Percentiles rank a stretch among this genome's conserved stretches.
These are phyloP conservation scores for Lactuca sativa DNA, from an alignment of 129 eudicot genomes.

Conservation along the genomic window DNA sequence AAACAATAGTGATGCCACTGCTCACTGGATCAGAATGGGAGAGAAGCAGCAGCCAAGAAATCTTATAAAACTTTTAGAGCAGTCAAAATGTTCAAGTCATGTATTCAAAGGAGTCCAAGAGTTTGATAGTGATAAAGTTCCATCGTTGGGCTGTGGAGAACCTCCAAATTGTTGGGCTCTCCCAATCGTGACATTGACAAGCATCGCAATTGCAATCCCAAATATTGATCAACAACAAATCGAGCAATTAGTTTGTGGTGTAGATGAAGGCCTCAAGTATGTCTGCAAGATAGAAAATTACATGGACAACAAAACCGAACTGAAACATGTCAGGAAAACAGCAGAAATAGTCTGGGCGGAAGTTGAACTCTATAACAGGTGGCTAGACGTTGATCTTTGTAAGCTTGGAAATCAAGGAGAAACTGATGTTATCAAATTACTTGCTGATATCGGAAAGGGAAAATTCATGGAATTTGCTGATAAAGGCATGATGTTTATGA, in stretches of 20 bases:
- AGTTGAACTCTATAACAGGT: constrained; percentile 60
- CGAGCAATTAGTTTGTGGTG: constrained; percentile 43
- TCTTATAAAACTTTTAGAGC: constrained; percentile 44
- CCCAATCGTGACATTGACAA: constrained; percentile 70
- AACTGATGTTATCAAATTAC: constrained; percentile 35
- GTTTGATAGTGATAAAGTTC: constrained; percentile 50
- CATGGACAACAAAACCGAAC: constrained; percentile 32
- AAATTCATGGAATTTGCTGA: constrained; percentile 39
- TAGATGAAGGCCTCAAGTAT: constrained; percentile 52
- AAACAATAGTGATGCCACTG: constrained; percentile 42
- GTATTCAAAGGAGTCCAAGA: constrained; percentile 43
- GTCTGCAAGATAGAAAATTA: constrained; percentile 44
- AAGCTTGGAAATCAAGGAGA: constrained; percentile 31
- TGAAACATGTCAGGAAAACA: constrained; percentile 45
- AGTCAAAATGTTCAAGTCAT: constrained; percentile 18
- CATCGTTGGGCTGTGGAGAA: constrained; percentile 41
- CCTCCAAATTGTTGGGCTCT: constrained; percentile 87
- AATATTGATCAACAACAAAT: constrained; percentile 25
- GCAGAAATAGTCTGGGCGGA: constrained; percentile 72
- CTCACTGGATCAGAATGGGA: constrained; percentile 56
- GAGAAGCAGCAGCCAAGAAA: constrained; percentile 52
- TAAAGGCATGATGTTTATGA: constrained; percentile 23
- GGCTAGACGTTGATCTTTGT: constrained; percentile 66
- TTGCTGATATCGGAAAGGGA: constrained; percentile 45
- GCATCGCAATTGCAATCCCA: constrained; percentile 58